Base-by-base conservation (phyloP, 192 early-diverging fungal genomes). In the Podochytrium sp. region DNA sequence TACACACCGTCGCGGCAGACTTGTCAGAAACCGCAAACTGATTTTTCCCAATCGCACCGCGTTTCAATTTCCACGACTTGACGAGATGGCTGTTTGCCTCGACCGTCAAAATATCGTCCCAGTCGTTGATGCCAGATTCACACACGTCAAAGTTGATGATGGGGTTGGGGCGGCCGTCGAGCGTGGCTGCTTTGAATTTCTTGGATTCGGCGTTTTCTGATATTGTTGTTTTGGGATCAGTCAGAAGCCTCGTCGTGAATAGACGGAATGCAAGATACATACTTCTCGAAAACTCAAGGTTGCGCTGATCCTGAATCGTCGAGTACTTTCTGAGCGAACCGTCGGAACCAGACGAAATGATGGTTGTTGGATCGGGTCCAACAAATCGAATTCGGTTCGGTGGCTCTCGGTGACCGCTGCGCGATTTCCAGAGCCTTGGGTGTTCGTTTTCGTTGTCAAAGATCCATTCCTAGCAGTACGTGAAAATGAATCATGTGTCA, bases 51-150 rank as follows among this genome's bases (percentile, higher is more conserved):
- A 98, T 65, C 0, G 86, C 85, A 75, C 91, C 92, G 58, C 90
- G 85, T 51, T 91, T 91, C 35, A 85, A 86, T 60, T 89, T 91
- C 96, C 97, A 98, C 30, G 93, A 89, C 35, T 92, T 87, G 10
- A 91, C 96, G 0, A 75, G 74, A 3, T 70, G 70, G 34, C 90
- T 87, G 71, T 94, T 92, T 72, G 90, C 81, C 68, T 99, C 96
- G 64, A 92, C 90, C 18, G 96, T 92, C 29, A 98, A 50, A 47
- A 97, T 85, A 71, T 96, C 96, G 77, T 95, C 96, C 94, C 96
- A 98, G 62, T 94, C 93, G 40, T 86, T 85, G 42, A 60, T 52
- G 5, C 40, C 23, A 25, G 23, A 80, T 78, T 81, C 81, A 87
- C 88, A 79, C 7, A 87, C 80, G 35, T 87, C 91, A 79, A 96